Conservation (phyloP, 805 yeast genomes). For the Saccharomycopsis guyanensis region DNA sequence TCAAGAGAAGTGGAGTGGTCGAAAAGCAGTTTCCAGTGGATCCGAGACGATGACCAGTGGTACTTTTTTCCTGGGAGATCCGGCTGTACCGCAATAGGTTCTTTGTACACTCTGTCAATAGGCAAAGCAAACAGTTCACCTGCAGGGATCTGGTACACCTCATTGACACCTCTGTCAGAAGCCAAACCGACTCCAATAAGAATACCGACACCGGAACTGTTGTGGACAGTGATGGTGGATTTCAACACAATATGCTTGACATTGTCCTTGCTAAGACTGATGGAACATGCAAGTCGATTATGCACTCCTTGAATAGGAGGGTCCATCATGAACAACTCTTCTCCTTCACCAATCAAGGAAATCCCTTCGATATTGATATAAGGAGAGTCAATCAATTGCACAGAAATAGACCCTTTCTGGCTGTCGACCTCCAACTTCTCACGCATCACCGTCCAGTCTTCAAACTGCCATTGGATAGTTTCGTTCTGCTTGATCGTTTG, state of each 20-base stretch:
- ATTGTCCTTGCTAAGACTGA: slow-evolving; percentile 62
- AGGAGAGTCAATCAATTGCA: slow-evolving; percentile 47
- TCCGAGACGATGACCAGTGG: slow-evolving; percentile 57
- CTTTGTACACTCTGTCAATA: slow-evolving; percentile 54
- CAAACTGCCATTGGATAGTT: slow-evolving; percentile 78
- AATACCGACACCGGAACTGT: slow-evolving; percentile 57
- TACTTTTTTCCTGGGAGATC: slow-evolving; percentile 39
- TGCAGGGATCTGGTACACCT: slow-evolving; percentile 41
- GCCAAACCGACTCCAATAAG: slow-evolving; percentile 33
- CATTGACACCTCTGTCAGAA: slow-evolving; percentile 27
- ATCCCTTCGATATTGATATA: slow-evolving; percentile 50
- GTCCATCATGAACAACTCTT: slow-evolving; percentile 56
- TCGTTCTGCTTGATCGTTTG: slow-evolving; percentile 39
- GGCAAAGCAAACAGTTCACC: slow-evolving; percentile 64
- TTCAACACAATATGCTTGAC: slow-evolving; percentile 72
- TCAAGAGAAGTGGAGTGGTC: slow-evolving; percentile 45
- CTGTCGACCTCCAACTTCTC: slow-evolving; percentile 67
- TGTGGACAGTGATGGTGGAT: slow-evolving; percentile 65
- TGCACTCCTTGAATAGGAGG: slow-evolving; percentile 62
- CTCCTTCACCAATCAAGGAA: slow-evolving; percentile 77
- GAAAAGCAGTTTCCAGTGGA: slow-evolving; percentile 60
- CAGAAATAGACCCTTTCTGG: slow-evolving; percentile 52
- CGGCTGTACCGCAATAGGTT: slow-evolving; percentile 57
- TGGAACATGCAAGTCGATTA: slow-evolving; percentile 66
- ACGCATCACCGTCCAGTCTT: slow-evolving; percentile 85